Evolutionary conservation across 345 rosid species (phyloP).

Genomic region (Sapria himalayana): DNA sequence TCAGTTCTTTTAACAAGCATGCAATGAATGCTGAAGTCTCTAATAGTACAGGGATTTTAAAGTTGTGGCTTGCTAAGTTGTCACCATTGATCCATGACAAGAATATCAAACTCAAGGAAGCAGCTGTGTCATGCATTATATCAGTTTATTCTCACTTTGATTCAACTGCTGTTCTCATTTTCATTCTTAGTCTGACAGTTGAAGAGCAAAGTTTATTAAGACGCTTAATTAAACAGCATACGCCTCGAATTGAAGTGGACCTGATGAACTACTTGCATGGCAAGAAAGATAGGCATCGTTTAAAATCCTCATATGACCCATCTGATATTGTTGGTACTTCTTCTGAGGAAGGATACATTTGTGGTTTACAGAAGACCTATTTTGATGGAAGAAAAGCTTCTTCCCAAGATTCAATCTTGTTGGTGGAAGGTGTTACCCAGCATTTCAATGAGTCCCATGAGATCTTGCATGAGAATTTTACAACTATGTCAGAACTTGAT

Average conservation of each 20-base stretch:
- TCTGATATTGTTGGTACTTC: constrained; percentile 84
- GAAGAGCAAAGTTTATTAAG: constrained; percentile 93
- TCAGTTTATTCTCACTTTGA: constrained; percentile 81
- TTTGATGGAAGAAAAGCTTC: constrained; percentile 74
- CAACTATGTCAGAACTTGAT: constrained; percentile 26
- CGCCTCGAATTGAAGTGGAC: constrained; percentile 98
- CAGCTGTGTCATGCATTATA: constrained; percentile 81
- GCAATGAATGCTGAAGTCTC: constrained; percentile 58
- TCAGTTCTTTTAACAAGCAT: constrained; percentile 76
- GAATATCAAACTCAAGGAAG: constrained; percentile 85
- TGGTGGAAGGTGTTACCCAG: constrained; percentile 24
- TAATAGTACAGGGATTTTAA: constrained; percentile 69
- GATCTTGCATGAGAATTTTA: constrained; percentile 39
- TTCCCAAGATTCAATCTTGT: constrained; percentile 37
- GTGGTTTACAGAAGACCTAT: constrained; percentile 45
- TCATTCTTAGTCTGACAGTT: constrained; percentile 78
- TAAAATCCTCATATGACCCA: constrained; percentile 66
- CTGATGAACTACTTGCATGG: constrained; percentile 80
- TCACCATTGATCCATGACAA: constrained; percentile 72
- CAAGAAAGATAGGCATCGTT: constrained; percentile 83
- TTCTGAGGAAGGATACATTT: constrained; percentile 70
- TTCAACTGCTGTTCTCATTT: constrained; percentile 72
- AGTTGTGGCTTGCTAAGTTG: constrained; percentile 88
- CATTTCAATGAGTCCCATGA: constrained; percentile 49
- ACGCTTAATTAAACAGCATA: constrained; percentile 75